These are phyloP conservation scores for Aspergillus neoniger DNA, from an alignment of 2,329 filamentous ascomycete genomes.

Conservation along the genomic window DNA sequence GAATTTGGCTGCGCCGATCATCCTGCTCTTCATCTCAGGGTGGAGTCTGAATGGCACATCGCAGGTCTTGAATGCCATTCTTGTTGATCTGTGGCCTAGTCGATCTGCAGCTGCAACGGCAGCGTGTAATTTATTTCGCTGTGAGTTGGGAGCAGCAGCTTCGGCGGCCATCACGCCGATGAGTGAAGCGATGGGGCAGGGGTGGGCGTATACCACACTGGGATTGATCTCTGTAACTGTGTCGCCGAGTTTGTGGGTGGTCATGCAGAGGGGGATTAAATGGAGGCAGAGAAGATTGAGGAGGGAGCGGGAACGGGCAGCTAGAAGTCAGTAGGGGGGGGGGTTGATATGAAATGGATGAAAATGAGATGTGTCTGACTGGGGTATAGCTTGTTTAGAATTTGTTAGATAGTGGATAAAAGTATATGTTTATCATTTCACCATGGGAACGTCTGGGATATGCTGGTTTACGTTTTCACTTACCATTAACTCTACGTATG, in stretches of 20 bases:
- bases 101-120: conserved; percentile 47
- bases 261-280: background rate
- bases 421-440: too few species aligned
- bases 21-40: conserved; percentile 42
- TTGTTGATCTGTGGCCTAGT: conserved; percentile 49
- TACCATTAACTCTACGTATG: too few species aligned
- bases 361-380: too few species aligned
- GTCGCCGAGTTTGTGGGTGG: background rate
- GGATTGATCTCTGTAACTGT: background rate
- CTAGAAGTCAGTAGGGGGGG: too few species aligned
- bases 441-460: too few species aligned
- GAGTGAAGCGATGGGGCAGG: conserved; percentile 24
- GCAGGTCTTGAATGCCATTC: conserved; percentile 49
- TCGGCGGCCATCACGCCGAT: conserved; percentile 48
- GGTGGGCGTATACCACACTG: conserved; percentile 5
- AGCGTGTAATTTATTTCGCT: conserved; percentile 48
- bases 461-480: too few species aligned
- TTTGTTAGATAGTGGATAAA: too few species aligned
- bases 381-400: too few species aligned
- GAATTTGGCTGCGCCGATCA: conserved; percentile 39
- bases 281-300: background rate
- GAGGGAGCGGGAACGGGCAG: background rate
- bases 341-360: too few species aligned
- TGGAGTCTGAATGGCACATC: conserved; percentile 45
- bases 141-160: conserved; percentile 47